Evolutionary conservation across 2,329 filamentous ascomycete species (phyloP).

Genomic region (Sporothrix humicola): DNA sequence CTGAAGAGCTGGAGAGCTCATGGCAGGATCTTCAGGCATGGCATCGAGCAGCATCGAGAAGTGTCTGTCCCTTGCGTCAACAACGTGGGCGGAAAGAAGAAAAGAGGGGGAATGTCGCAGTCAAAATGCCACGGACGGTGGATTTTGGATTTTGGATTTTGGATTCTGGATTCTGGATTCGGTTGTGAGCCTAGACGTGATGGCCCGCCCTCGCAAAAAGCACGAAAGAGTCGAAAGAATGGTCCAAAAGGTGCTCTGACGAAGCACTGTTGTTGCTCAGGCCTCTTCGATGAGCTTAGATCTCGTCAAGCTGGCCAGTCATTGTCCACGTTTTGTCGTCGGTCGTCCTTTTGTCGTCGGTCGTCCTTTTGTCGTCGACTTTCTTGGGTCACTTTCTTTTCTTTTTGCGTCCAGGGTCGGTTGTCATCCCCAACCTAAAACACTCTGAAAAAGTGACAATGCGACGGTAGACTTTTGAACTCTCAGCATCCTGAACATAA

Average conservation of each 20-base stretch:
- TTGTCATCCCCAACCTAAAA: constrained; percentile 7
- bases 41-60: neutral
- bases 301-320: constrained; percentile 1
- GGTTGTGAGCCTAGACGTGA: no score
- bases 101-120: neutral
- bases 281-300: neutral
- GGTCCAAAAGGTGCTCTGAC: neutral
- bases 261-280: neutral
- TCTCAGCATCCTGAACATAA: no score
- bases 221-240: no score
- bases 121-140: no score
- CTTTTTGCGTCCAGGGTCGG: no score
- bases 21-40: neutral
- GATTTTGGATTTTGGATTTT: no score
- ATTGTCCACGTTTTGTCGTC: neutral
- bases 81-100: constrained; percentile 2
- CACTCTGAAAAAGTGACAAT: constrained; percentile 3
- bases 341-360: neutral
- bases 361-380: neutral
- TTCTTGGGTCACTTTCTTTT: no score
- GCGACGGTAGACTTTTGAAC: neutral
- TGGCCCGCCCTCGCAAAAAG: no score
- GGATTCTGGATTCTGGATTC: no score
- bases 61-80: constrained; percentile 4
- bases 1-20: neutral